Percentiles rank a stretch among this genome's conserved stretches.
These are phyloP conservation scores for Dipteronia dyeriana DNA, from an alignment of 345 rosid species.

Conservation along the genomic window DNA sequence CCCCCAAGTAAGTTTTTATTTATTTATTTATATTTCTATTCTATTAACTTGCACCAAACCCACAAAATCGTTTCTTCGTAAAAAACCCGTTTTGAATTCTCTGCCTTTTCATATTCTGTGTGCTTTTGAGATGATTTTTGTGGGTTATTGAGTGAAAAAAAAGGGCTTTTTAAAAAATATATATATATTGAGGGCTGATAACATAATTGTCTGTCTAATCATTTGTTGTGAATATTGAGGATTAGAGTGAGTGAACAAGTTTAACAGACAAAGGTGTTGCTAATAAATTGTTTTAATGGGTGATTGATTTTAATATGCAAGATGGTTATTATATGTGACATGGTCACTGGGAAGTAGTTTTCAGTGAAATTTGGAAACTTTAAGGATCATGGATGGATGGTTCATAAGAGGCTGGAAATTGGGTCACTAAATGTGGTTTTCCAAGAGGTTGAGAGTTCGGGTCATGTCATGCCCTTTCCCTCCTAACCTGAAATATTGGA, in stretches of 20 bases:
- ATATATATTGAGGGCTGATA: neutral
- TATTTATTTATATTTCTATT: neutral
- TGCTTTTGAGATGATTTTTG: too few species aligned
- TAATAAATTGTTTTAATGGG: neutral
- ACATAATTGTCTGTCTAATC: neutral
- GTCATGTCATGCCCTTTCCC: too few species aligned
- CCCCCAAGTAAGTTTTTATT: neutral
- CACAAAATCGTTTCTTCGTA: neutral
- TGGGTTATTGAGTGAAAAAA: neutral
- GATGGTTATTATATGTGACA: neutral
- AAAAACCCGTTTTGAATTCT: neutral
- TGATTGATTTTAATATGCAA: neutral
- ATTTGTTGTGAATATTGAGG: neutral
- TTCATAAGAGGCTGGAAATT: neutral
- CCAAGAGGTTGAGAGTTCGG: neutral
- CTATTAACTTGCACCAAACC: neutral
- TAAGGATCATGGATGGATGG: neutral
- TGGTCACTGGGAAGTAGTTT: neutral
- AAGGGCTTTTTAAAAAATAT: too few species aligned
- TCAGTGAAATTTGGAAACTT: neutral
- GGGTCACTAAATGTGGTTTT: neutral
- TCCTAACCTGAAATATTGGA: too few species aligned
- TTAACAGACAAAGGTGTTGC: neutral
- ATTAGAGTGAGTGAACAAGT: neutral
- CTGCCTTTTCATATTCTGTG: neutral